phyloP scores from a whole-genome alignment of 805 yeast species.

The Brettanomyces custersianus region DNA sequence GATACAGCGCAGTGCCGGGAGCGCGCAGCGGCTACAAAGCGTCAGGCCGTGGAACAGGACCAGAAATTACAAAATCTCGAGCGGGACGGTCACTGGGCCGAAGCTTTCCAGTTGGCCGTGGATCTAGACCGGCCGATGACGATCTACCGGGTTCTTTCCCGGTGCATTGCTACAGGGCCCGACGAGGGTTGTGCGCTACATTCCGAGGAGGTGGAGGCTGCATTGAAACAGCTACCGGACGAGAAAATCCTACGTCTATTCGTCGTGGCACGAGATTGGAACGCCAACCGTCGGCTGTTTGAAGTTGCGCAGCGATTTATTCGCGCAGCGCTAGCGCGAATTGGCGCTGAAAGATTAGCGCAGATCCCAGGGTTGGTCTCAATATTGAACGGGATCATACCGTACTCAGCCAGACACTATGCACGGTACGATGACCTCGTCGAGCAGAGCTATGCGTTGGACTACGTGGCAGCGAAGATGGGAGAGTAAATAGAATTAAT shows the following conservation, averaged over 20 bases:
- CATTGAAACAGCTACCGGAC: conserved; percentile 46
- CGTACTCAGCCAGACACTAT: conserved; percentile 84
- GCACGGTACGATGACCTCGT: conserved; percentile 66
- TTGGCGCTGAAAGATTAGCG: conserved; percentile 46
- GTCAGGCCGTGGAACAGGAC: conserved; percentile 69
- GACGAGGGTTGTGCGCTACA: conserved; percentile 47
- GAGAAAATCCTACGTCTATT: conserved; percentile 56
- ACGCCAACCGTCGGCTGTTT: conserved; percentile 76
- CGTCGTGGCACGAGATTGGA: conserved; percentile 88
- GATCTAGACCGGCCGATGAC: conserved; percentile 87
- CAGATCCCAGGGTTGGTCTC: conserved; percentile 61
- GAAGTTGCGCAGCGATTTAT: conserved; percentile 73
- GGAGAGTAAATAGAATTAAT: conserved; percentile 19
- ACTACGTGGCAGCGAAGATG: conserved; percentile 78
- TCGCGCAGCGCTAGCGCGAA: conserved; percentile 49
- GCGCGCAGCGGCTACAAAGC: conserved; percentile 44
- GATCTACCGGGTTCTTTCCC: conserved; percentile 65
- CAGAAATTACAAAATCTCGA: conserved; percentile 77
- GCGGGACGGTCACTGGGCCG: conserved; percentile 68
- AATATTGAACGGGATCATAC: conserved; percentile 66
- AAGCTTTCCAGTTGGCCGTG: conserved; percentile 80
- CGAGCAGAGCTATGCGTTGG: conserved; percentile 80
- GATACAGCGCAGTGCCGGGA: conserved; percentile 65
- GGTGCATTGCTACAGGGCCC: conserved; percentile 42
- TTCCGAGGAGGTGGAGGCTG: conserved; percentile 50